Conservation (phyloP, 1,284 basidiomycete species). For the Pseudozyma hubeiensis region DNA sequence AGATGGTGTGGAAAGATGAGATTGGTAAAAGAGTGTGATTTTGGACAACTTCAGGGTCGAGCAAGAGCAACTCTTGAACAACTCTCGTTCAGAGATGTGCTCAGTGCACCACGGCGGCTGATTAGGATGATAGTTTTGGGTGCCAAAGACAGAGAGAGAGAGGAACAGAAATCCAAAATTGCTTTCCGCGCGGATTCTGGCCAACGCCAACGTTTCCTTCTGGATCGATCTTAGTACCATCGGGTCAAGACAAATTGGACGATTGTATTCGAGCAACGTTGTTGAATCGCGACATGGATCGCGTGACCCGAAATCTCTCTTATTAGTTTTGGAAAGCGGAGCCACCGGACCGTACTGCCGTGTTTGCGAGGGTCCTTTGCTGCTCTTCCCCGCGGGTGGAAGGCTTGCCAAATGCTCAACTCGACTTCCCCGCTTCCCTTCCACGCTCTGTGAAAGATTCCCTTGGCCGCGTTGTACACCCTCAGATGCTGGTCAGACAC, state of each 20-base stretch:
- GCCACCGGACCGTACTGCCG: constrained; percentile 20
- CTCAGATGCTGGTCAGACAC: too few relatives aligned
- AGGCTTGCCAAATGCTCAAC: neutral
- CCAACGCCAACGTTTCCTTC: neutral
- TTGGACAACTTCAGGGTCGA: too few relatives aligned
- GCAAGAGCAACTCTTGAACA: too few relatives aligned
- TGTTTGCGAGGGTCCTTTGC: constrained; percentile 11
- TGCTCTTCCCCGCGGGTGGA: constrained; percentile 16
- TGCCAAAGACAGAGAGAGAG: neutral
- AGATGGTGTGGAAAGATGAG: neutral
- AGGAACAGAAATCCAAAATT: too few relatives aligned
- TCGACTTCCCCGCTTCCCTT: neutral
- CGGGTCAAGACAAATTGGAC: neutral
- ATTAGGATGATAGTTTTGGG: neutral
- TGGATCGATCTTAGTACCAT: neutral
- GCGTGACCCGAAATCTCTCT: neutral
- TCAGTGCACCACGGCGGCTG: neutral
- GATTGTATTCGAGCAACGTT: neutral
- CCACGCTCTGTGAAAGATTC: neutral
- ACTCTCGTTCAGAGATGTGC: neutral
- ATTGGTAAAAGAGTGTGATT: too few relatives aligned
- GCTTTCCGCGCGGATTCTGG: neutral
- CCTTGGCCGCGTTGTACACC: too few relatives aligned
- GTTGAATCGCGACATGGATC: neutral
- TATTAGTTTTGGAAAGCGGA: neutral